A percentile compares a stretch with the other conserved stretches of the same genome.
Evolutionary conservation across 495 filamentous ascomycete species (phyloP).

Genomic region (Podospora pseudoanserina): DNA sequence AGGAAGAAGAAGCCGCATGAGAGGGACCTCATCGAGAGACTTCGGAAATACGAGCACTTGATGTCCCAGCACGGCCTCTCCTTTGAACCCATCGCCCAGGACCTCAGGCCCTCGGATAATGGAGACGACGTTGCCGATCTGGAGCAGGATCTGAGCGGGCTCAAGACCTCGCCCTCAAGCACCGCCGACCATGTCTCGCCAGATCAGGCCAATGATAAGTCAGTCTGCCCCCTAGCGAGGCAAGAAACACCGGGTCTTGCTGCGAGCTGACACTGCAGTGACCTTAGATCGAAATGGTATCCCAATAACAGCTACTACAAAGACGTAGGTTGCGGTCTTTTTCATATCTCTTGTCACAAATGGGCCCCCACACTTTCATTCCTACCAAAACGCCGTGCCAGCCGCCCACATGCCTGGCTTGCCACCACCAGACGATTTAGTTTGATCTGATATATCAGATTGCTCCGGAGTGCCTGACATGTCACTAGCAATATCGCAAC

Average conservation of each 20-base stretch:
- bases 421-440: neutral
- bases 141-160: constrained; percentile 43
- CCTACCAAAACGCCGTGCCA: neutral
- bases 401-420: neutral
- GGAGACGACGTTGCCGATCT: constrained; percentile 49
- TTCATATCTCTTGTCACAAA: neutral
- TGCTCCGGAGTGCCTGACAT: constrained; percentile 12
- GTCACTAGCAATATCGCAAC: constrained; percentile 37
- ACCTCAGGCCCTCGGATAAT: constrained; percentile 41
- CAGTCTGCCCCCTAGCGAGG: constrained; percentile 12
- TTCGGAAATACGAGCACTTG: constrained; percentile 53
- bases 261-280: constrained; percentile 3
- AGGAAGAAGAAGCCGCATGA: constrained; percentile 56
- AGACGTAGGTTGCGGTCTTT: constrained; percentile 2
- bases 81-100: constrained; percentile 42
- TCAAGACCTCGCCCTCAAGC: constrained; percentile 38
- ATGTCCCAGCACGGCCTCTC: constrained; percentile 50
- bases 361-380: neutral
- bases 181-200: constrained; percentile 33
- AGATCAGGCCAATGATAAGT: constrained; percentile 32
- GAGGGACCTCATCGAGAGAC: constrained; percentile 48
- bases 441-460: neutral
- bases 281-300: constrained; percentile 10
- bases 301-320: constrained; percentile 11
- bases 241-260: neutral